A percentile compares a stretch with the other conserved stretches of the same genome.
Evolutionary conservation across 208 protist species (phyloP).

Genomic region (Leishmania lainsoni): DNA sequence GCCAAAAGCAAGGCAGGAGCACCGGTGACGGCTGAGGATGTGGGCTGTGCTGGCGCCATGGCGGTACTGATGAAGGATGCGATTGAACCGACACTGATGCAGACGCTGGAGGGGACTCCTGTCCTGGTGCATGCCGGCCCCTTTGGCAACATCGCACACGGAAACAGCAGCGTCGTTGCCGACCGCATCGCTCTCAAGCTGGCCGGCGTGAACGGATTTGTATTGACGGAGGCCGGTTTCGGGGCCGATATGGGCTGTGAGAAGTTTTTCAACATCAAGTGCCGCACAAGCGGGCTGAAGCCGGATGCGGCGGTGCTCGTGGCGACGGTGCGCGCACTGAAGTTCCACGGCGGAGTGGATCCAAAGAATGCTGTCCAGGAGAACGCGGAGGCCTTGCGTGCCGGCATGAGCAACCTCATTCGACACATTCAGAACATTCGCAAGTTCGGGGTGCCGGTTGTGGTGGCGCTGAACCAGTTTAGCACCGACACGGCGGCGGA

Average conservation of each 20-base stretch:
- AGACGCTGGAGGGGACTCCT: conserved; percentile 96
- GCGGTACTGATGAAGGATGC: conserved; percentile 97
- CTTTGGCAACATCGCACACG: conserved; percentile 99
- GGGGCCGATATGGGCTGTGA: conserved; percentile 96
- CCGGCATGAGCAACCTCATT: conserved; percentile 90
- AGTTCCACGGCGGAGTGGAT: conserved; percentile 96
- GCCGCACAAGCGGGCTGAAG: conserved; percentile 90
- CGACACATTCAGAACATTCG: conserved; percentile 94
- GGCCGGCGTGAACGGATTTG: conserved; percentile 94
- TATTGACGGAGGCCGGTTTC: conserved; percentile 97
- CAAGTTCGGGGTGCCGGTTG: conserved; percentile 96
- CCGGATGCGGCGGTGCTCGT: conserved; percentile 96
- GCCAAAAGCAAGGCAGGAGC: conserved; percentile 70
- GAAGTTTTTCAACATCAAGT: conserved; percentile 99
- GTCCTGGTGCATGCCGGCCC: conserved; percentile 98
- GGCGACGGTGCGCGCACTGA: conserved; percentile 95
- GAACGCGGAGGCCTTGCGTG: conserved; percentile 91
- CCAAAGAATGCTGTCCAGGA: conserved; percentile 68
- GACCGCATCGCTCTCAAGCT: conserved; percentile 96
- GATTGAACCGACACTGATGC: conserved; percentile 97
- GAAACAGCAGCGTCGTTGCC: conserved; percentile 97
- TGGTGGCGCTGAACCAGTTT: conserved; percentile 97
- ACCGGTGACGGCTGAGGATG: conserved; percentile 91
- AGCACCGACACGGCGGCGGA: conserved; percentile 91
- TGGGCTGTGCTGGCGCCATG: conserved; percentile 93